phyloP scores from a whole-genome alignment of 352 stramenopile species.

The Pythium dissotocum region DNA sequence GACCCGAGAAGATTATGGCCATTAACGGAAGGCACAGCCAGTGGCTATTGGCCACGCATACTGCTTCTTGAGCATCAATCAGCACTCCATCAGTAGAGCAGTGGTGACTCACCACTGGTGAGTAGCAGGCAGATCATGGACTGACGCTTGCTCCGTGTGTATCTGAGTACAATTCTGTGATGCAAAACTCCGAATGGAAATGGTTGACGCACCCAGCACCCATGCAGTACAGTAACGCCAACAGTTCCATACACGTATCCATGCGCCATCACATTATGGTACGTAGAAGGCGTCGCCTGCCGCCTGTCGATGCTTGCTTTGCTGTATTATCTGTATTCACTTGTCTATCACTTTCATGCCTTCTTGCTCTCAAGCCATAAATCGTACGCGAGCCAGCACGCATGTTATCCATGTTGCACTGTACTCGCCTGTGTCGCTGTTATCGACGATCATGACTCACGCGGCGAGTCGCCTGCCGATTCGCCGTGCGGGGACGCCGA shows the following conservation, averaged over 20 bases:
- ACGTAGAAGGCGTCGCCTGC: neutral
- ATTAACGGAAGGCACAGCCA: no score
- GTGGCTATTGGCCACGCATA: no score
- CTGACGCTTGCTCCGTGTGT: neutral
- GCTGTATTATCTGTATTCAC: neutral
- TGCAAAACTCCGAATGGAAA: neutral
- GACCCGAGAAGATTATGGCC: neutral
- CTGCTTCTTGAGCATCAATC: no score
- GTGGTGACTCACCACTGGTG: neutral
- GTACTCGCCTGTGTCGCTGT: neutral
- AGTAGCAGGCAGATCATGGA: neutral
- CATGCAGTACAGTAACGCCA: neutral
- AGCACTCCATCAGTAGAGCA: no score
- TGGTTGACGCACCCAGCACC: neutral
- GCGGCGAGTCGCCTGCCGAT: neutral
- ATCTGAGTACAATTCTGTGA: slow-evolving; percentile 3
- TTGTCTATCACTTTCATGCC: neutral
- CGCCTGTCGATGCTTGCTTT: neutral
- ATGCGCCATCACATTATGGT: no score
- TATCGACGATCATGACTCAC: neutral
- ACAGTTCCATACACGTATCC: neutral
- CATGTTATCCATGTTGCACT: neutral
- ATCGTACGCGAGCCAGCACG: neutral
- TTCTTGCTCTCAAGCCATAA: neutral
- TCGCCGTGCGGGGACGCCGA: neutral